phyloP scores from a whole-genome alignment of 2,329 filamentous ascomycete genomes.

The Neonectria hederae region DNA sequence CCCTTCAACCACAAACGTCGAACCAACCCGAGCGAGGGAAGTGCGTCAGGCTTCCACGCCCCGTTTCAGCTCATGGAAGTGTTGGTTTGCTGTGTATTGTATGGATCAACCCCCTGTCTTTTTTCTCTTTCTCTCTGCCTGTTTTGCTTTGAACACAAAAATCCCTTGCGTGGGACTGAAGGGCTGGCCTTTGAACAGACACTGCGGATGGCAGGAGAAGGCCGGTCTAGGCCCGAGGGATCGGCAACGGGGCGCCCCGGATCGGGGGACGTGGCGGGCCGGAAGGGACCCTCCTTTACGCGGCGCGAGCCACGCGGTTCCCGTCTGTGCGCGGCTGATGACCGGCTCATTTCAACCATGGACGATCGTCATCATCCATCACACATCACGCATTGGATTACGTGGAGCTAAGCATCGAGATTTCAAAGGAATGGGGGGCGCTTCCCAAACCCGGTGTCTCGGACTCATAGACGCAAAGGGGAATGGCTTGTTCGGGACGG shows the following conservation, averaged over 20 bases:
- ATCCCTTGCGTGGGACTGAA: neutral
- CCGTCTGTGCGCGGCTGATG: slow-evolving; percentile 23
- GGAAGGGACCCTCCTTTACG: neutral
- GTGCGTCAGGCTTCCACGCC: too few species aligned
- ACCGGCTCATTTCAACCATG: neutral
- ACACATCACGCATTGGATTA: neutral
- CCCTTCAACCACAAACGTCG: neutral
- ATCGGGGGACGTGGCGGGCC: slow-evolving; percentile 1
- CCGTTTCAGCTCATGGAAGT: neutral
- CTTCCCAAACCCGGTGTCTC: neutral
- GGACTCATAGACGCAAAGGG: neutral
- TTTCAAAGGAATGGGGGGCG: neutral
- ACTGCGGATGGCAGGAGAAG: neutral
- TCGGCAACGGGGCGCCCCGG: slow-evolving; percentile 6
- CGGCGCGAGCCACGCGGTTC: slow-evolving; percentile 14
- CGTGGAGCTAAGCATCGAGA: neutral
- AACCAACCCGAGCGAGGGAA: neutral
- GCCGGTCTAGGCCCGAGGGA: neutral
- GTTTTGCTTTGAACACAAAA: neutral
- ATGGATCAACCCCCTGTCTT: neutral
- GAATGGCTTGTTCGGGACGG: neutral
- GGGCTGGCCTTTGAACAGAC: neutral
- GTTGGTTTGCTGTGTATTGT: neutral
- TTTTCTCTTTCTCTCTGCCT: too few species aligned
- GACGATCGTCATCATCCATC: neutral